These are phyloP conservation scores for Fraxinus quadrangulata DNA, from an alignment of 257 asterid species.

Conservation along the genomic window DNA sequence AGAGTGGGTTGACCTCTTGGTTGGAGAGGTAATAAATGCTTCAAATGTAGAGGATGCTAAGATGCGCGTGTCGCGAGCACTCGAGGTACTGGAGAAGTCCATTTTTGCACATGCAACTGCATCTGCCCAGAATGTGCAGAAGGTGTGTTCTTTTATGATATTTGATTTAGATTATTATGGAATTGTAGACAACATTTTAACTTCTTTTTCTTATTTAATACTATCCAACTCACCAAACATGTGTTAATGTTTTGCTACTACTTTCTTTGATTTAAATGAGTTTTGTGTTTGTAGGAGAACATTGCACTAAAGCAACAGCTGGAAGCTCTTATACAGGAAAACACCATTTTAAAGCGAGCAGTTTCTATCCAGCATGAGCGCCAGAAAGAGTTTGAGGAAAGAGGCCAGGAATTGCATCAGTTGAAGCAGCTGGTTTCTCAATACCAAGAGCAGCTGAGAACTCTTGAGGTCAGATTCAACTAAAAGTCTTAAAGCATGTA, in stretches of 20 bases:
- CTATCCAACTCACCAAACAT: background rate
- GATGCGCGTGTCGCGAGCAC: slow-evolving; percentile 55
- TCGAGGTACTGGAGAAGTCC: slow-evolving; percentile 60
- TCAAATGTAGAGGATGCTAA: slow-evolving; percentile 56
- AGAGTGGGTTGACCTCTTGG: slow-evolving; percentile 68
- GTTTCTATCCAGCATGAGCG: slow-evolving; percentile 88
- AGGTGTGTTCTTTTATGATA: slow-evolving; percentile 46
- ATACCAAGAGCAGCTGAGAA: slow-evolving; percentile 92
- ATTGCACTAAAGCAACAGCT: slow-evolving; percentile 70
- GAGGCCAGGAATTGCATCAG: slow-evolving; percentile 75
- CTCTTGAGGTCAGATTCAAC: slow-evolving; percentile 76
- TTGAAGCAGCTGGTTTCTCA: slow-evolving; percentile 82
- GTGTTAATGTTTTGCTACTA: background rate
- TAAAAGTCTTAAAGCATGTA: slow-evolving; percentile 6
- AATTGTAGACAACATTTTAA: background rate
- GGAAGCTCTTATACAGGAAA: slow-evolving; percentile 73
- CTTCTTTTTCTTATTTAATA: background rate
- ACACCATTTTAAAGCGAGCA: slow-evolving; percentile 74
- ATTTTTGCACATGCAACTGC: slow-evolving; percentile 37
- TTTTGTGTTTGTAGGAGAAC: slow-evolving; percentile 52
- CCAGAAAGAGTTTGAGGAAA: slow-evolving; percentile 85
- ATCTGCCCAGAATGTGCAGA: slow-evolving; percentile 30
- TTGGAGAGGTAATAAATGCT: slow-evolving; percentile 53
- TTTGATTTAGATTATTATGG: slow-evolving; percentile 6
- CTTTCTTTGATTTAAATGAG: slow-evolving; percentile 9